phyloP scores from a whole-genome alignment of 768 basidiomycete genomes.

The Polyporus arcularius region DNA sequence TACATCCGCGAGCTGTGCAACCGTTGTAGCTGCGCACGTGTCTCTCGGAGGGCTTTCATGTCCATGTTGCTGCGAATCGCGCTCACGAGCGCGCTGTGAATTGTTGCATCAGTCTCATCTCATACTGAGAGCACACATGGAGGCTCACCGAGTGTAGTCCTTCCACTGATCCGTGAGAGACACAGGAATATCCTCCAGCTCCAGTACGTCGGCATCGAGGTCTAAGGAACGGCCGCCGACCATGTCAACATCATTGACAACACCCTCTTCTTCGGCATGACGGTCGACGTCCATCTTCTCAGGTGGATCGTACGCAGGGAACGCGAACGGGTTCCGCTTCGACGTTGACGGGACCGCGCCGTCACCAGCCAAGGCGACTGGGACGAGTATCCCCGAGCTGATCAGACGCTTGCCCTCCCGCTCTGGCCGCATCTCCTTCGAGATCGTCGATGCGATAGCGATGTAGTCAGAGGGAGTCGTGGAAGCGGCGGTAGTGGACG shows the following conservation, averaged over 20 bases:
- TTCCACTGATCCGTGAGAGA: neutral
- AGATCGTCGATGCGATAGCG: neutral
- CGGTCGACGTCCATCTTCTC: slow-evolving; percentile 6
- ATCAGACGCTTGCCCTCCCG: slow-evolving; percentile 1
- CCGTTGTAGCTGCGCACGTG: neutral
- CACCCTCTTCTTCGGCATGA: neutral
- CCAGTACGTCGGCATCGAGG: neutral
- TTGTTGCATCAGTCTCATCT: neutral
- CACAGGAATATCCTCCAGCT: neutral
- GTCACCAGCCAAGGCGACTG: neutral
- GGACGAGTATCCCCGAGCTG: slow-evolving; percentile 7
- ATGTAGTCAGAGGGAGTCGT: neutral
- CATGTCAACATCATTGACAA: slow-evolving; percentile 2
- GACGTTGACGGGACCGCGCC: neutral
- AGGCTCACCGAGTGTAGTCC: slow-evolving; percentile 7
- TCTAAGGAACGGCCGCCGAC: neutral
- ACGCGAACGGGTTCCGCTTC: slow-evolving; percentile 9
- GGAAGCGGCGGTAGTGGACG: neutral
- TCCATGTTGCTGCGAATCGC: neutral
- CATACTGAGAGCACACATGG: neutral
- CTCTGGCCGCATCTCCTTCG: slow-evolving; percentile 3
- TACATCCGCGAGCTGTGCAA: neutral
- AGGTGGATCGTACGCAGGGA: slow-evolving; percentile 6
- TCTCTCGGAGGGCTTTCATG: neutral
- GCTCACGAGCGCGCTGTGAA: neutral